These are phyloP conservation scores for Vitis labrusca DNA, from an alignment of 164 flowering plant genomes.

Conservation along the genomic window DNA sequence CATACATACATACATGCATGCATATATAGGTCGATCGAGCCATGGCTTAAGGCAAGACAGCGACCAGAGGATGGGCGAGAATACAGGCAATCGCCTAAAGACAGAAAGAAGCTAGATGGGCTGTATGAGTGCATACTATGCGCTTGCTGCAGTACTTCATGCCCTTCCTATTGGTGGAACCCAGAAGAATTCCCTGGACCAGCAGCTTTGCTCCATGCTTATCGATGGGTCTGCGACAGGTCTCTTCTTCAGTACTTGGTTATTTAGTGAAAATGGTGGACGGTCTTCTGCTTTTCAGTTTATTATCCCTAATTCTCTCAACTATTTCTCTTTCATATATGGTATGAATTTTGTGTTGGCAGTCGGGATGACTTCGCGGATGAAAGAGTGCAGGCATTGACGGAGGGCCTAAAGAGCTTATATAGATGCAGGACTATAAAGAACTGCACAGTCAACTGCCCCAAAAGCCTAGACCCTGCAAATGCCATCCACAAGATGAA, in stretches of 20 bases:
- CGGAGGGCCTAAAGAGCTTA: slow-evolving; percentile 49
- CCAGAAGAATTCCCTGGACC: slow-evolving; percentile 76
- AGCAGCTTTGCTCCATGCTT: slow-evolving; percentile 70
- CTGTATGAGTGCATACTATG: slow-evolving; percentile 76
- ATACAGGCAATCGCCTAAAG: slow-evolving; percentile 54
- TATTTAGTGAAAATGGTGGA: neutral
- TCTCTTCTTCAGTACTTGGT: neutral
- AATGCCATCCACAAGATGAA: slow-evolving; percentile 62
- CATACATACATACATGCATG: no score
- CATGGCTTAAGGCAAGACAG: slow-evolving; percentile 71
- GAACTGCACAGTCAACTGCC: slow-evolving; percentile 68
- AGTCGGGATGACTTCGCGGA: slow-evolving; percentile 67
- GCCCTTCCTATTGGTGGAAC: slow-evolving; percentile 92
- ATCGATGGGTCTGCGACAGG: slow-evolving; percentile 69
- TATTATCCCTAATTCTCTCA: no score
- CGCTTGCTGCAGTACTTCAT: slow-evolving; percentile 71
- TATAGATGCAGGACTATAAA: slow-evolving; percentile 65
- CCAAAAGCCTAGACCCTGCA: slow-evolving; percentile 74
- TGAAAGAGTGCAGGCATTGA: slow-evolving; percentile 59
- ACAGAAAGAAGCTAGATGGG: slow-evolving; percentile 77
- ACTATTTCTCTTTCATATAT: neutral
- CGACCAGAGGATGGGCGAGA: slow-evolving; percentile 54
- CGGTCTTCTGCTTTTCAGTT: no score
- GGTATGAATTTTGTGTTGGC: slow-evolving; percentile 7
- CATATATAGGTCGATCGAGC: slow-evolving; percentile 56